These are phyloP conservation scores for Fusarium goolgardi DNA, from an alignment of 2,329 filamentous ascomycete species.

Conservation along the genomic window DNA sequence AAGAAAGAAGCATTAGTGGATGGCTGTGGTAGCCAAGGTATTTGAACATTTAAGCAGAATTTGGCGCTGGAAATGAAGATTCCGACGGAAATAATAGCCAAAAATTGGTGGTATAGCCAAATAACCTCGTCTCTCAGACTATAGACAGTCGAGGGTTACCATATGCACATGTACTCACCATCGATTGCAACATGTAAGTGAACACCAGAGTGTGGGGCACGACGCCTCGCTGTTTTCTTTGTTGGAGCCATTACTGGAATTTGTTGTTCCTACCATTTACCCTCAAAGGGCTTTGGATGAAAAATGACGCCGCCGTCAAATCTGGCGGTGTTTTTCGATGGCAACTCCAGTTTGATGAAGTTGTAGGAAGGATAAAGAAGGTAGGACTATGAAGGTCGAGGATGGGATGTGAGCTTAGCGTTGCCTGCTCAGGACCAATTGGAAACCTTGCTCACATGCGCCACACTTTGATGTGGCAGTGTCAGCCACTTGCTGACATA, in stretches of 20 bases:
- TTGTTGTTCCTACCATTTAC: not conserved
- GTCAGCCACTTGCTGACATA: slow-evolving; percentile 50
- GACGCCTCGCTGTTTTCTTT: slow-evolving; percentile 9
- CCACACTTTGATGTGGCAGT: slow-evolving; percentile 19
- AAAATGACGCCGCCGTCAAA: not conserved
- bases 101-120: not conserved
- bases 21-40: not conserved
- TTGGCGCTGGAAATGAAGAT: not conserved
- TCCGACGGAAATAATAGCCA: not conserved
- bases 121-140: not conserved
- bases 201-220: not conserved
- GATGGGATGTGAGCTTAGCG: slow-evolving; percentile 41
- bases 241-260: slow-evolving; percentile 26
- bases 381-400: slow-evolving; percentile 29
- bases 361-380: slow-evolving; percentile 33
- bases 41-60: not conserved
- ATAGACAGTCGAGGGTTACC: not conserved
- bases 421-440: slow-evolving; percentile 26
- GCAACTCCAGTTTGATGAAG: slow-evolving; percentile 6
- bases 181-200: slow-evolving; percentile 39
- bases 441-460: slow-evolving; percentile 4
- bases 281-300: not conserved
- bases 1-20: not conserved
- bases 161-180: slow-evolving; percentile 38
- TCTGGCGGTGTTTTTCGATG: slow-evolving; percentile 9